phyloP scores from a whole-genome alignment of 768 basidiomycete genomes.

The Amylocystis lapponica region DNA sequence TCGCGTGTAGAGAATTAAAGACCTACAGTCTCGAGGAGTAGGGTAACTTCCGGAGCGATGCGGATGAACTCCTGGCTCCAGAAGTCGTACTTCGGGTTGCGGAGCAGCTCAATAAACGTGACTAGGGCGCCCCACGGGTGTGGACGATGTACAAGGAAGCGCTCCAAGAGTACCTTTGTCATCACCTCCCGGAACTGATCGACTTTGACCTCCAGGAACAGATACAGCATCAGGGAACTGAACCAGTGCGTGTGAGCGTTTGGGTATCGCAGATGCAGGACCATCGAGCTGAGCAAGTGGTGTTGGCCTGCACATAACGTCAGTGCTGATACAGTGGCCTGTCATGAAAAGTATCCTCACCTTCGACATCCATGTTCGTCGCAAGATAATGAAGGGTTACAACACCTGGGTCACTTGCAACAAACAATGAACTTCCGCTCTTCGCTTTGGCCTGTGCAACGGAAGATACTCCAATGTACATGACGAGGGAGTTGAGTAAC shows the following conservation, averaged over 20 bases:
- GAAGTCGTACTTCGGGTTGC: slow-evolving; percentile 87
- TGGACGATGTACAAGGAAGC: slow-evolving; percentile 90
- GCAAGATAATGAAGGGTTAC: slow-evolving; percentile 80
- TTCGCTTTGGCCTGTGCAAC: slow-evolving; percentile 84
- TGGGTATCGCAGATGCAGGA: slow-evolving; percentile 93
- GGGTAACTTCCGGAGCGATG: slow-evolving; percentile 79
- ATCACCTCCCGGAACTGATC: slow-evolving; percentile 77
- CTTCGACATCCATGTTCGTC: slow-evolving; percentile 84
- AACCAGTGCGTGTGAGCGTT: slow-evolving; percentile 99
- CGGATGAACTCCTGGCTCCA: slow-evolving; percentile 86
- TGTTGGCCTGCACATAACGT: slow-evolving; percentile 71
- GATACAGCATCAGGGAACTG: slow-evolving; percentile 81
- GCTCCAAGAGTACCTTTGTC: slow-evolving; percentile 87
- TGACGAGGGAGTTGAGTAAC: slow-evolving; percentile 88
- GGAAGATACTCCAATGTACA: slow-evolving; percentile 93
- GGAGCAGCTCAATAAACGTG: slow-evolving; percentile 90
- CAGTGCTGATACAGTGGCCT: neutral
- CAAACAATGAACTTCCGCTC: slow-evolving; percentile 78
- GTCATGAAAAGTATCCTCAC: slow-evolving; percentile 35
- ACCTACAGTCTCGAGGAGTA: slow-evolving; percentile 75
- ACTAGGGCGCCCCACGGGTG: slow-evolving; percentile 95
- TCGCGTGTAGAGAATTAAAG: neutral
- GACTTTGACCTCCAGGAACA: slow-evolving; percentile 76
- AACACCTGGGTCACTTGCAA: slow-evolving; percentile 78
- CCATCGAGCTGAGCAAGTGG: slow-evolving; percentile 87